phyloP scores from a whole-genome alignment of 140 eudicot species.

The Flaveria floridana region DNA sequence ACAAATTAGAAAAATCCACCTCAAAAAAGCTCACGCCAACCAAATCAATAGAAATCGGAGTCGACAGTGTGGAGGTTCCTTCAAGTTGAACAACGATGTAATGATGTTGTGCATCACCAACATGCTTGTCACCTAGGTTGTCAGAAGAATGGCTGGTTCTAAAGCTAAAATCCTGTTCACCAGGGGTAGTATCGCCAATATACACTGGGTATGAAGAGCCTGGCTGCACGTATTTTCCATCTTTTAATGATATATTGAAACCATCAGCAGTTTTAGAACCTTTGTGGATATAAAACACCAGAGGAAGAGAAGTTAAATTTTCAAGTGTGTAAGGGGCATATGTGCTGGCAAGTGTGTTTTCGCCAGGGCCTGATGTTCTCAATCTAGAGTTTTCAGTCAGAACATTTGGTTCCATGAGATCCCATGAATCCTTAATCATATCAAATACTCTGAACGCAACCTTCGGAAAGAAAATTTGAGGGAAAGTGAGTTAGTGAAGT shows the following conservation, averaged over 20 bases:
- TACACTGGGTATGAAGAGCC: slow-evolving; percentile 75
- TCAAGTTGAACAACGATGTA: slow-evolving; percentile 73
- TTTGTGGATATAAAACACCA: slow-evolving; percentile 57
- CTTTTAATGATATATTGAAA: slow-evolving; percentile 44
- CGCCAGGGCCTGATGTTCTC: slow-evolving; percentile 35
- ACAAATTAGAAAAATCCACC: slow-evolving; percentile 76
- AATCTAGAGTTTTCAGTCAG: slow-evolving; percentile 45
- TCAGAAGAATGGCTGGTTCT: slow-evolving; percentile 62
- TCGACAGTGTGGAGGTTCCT: slow-evolving; percentile 68
- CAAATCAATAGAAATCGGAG: slow-evolving; percentile 91
- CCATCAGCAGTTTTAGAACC: slow-evolving; percentile 42
- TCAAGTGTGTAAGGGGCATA: slow-evolving; percentile 83
- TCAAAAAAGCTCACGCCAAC: slow-evolving; percentile 87
- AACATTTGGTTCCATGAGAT: slow-evolving; percentile 32
- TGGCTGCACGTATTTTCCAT: slow-evolving; percentile 53
- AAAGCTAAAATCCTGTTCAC: slow-evolving; percentile 51
- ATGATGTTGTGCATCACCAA: slow-evolving; percentile 61
- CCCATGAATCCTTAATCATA: slow-evolving; percentile 67
- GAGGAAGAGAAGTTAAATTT: slow-evolving; percentile 85
- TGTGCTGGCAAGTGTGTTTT: slow-evolving; percentile 47
- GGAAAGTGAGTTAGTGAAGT: slow-evolving; percentile 10
- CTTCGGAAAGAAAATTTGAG: slow-evolving; percentile 36
- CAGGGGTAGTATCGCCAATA: slow-evolving; percentile 52
- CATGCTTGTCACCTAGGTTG: slow-evolving; percentile 51
- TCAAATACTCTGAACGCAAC: slow-evolving; percentile 71